These are phyloP conservation scores for Colletotrichum cuscutae DNA, from an alignment of 2,329 filamentous ascomycete species.

Conservation along the genomic window DNA sequence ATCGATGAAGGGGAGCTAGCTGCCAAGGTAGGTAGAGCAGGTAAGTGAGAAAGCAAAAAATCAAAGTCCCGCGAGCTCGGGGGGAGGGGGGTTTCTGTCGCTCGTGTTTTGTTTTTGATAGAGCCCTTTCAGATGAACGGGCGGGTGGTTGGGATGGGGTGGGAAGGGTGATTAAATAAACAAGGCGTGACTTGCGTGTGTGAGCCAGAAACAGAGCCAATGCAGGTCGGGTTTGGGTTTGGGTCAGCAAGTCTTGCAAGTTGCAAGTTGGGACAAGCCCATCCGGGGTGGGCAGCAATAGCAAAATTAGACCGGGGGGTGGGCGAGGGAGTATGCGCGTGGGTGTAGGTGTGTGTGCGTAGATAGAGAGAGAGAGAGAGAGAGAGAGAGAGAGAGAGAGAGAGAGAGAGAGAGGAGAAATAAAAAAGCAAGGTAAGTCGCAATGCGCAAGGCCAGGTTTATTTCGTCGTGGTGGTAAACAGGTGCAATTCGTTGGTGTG, in stretches of 20 bases:
- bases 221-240: slow-evolving; percentile 19
- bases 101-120: neutral
- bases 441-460: neutral
- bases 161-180: slow-evolving; percentile 21
- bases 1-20: neutral
- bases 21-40: neutral
- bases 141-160: slow-evolving; percentile 26
- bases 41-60: neutral
- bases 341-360: no score
- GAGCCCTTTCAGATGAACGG: slow-evolving; percentile 13
- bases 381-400: neutral
- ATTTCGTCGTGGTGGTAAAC: neutral
- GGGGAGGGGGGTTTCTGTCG: neutral
- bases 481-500: neutral
- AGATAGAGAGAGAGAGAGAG: neutral
- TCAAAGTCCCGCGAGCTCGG: no score
- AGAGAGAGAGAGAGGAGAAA: neutral
- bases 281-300: neutral
- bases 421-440: neutral
- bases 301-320: neutral
- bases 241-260: slow-evolving; percentile 8
- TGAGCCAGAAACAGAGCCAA: slow-evolving; percentile 10
- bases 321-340: no score
- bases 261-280: neutral
- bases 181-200: slow-evolving; percentile 1